These are phyloP conservation scores for Leucaena leucocephala DNA, from an alignment of 306 rosid species.

Conservation along the genomic window DNA sequence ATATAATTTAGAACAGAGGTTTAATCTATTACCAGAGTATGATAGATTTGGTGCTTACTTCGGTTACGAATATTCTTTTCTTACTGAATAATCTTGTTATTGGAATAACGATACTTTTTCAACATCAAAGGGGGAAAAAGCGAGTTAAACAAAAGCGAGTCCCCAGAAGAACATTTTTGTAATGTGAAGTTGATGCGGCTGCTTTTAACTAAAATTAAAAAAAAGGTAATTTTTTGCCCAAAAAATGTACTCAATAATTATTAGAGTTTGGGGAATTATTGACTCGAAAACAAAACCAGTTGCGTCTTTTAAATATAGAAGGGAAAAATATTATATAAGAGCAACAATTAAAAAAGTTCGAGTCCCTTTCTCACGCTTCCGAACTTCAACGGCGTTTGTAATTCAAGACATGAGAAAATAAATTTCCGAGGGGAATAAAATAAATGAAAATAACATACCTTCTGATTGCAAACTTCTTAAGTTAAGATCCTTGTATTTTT, in stretches of 20 bases:
- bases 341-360: background rate
- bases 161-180: background rate
- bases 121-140: background rate
- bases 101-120: background rate
- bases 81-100: background rate
- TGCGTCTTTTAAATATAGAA: no score
- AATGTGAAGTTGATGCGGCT: background rate
- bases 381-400: background rate
- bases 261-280: background rate
- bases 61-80: conserved; percentile 3
- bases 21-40: background rate
- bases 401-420: background rate
- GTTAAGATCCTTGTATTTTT: no score
- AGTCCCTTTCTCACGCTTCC: background rate
- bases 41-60: background rate
- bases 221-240: background rate
- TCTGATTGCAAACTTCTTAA: background rate
- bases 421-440: background rate
- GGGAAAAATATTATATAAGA: background rate
- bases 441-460: background rate
- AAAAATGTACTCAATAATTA: background rate
- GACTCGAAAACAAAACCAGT: background rate
- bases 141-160: background rate
- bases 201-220: background rate
- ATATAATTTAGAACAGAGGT: background rate